Evolutionary conservation across 192 early-diverging fungal species (phyloP).

Genomic region (Mortierella claussenii): DNA sequence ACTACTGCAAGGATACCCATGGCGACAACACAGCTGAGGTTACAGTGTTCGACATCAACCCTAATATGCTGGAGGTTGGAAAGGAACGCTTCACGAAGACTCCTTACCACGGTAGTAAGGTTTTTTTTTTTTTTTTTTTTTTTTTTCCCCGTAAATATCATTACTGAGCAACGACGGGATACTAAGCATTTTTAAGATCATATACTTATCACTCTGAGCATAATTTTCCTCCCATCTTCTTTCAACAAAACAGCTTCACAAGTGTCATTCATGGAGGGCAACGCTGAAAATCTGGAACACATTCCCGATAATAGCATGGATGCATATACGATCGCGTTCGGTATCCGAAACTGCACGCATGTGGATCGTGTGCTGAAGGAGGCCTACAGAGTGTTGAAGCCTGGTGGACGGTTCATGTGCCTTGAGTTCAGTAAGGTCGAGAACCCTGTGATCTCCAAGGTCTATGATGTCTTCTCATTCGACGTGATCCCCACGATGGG

Average conservation of each 20-base stretch:
- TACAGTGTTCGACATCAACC: constrained; percentile 96
- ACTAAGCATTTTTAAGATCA: too few species aligned
- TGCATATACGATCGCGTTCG: constrained; percentile 97
- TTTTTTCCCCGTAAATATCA: too few species aligned
- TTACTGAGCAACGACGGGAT: too few species aligned
- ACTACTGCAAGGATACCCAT: constrained; percentile 80
- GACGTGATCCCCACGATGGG: constrained; percentile 92
- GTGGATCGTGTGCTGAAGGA: constrained; percentile 88
- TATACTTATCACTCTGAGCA: too few species aligned
- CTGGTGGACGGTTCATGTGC: constrained; percentile 95
- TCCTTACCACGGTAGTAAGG: constrained; percentile 58
- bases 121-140: constrained; percentile 15
- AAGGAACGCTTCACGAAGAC: constrained; percentile 74
- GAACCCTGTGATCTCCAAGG: constrained; percentile 82
- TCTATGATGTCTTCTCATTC: constrained; percentile 96
- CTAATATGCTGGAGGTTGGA: constrained; percentile 94
- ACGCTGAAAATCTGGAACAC: constrained; percentile 85
- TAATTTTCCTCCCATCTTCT: neutral
- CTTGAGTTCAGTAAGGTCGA: constrained; percentile 93
- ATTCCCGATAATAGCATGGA: constrained; percentile 86
- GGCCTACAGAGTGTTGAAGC: constrained; percentile 94
- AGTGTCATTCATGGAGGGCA: constrained; percentile 83
- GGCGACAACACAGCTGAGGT: constrained; percentile 73
- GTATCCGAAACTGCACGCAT: constrained; percentile 97
- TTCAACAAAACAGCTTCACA: constrained; percentile 56